Conservation (phyloP, 805 yeast species). For the Torulaspora delbrueckii region DNA sequence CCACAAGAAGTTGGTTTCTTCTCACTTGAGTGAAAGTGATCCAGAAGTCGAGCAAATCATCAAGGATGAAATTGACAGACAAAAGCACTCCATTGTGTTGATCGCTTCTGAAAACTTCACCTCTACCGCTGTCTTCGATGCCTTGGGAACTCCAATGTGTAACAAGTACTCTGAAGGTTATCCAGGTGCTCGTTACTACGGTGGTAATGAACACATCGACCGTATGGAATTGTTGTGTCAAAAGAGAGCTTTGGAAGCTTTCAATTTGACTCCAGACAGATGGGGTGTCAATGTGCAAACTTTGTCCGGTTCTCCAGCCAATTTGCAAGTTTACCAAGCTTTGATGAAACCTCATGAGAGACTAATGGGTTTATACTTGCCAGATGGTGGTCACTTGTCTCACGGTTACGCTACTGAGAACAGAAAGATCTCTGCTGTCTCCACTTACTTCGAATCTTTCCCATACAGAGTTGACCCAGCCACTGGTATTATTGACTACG, state of each 20-base stretch:
- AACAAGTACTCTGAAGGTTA: conserved; percentile 99
- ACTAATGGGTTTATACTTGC: conserved; percentile 95
- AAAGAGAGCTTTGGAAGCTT: conserved; percentile 88
- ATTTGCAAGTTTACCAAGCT: conserved; percentile 93
- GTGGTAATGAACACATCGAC: conserved; percentile 97
- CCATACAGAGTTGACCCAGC: conserved; percentile 91
- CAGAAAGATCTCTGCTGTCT: conserved; percentile 90
- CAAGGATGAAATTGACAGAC: conserved; percentile 81
- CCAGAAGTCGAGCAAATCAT: conserved; percentile 74
- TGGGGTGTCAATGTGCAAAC: conserved; percentile 99
- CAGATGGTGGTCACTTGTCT: conserved; percentile 98
- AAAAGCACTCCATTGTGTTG: conserved; percentile 85
- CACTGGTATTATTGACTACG: conserved; percentile 96
- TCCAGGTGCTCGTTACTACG: conserved; percentile 98
- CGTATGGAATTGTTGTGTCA: conserved; percentile 90
- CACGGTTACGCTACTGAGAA: conserved; percentile 97
- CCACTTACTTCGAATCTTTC: conserved; percentile 97
- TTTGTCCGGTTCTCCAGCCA: conserved; percentile 96
- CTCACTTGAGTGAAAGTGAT: conserved; percentile 55
- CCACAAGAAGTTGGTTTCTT: conserved; percentile 62
- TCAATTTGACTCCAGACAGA: conserved; percentile 66
- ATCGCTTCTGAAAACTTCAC: conserved; percentile 98
- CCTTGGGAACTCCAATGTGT: conserved; percentile 95
- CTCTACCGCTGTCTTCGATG: conserved; percentile 91
- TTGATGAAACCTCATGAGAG: conserved; percentile 93